Percentiles rank a stretch among this genome's conserved stretches.
Conservation (phyloP, 2,329 filamentous ascomycete species). For the Aspergillus caelatus region DNA sequence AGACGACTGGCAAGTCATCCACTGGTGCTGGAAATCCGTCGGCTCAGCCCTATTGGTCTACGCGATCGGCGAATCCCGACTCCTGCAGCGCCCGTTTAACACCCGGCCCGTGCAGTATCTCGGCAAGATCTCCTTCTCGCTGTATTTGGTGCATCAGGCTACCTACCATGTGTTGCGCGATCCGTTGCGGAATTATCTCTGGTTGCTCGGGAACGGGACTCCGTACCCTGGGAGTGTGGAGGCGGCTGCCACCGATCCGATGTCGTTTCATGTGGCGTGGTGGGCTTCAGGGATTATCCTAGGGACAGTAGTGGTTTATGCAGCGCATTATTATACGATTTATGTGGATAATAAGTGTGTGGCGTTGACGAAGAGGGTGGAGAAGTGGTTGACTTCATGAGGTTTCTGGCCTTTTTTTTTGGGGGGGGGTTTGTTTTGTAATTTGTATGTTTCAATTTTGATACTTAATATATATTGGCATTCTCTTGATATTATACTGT, state of each 20-base stretch:
- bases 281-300: constrained; percentile 19
- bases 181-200: constrained; percentile 20
- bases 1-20: constrained; percentile 20
- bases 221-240: constrained; percentile 18
- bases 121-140: constrained; percentile 34
- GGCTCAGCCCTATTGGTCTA: constrained; percentile 23
- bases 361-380: constrained; percentile 19
- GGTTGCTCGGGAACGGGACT: constrained; percentile 13
- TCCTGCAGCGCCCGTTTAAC: constrained; percentile 23
- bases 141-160: constrained; percentile 32
- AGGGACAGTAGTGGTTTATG: constrained; percentile 14
- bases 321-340: constrained; percentile 22
- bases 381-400: constrained; percentile 16
- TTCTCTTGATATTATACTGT: too few relatives aligned
- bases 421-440: too few relatives aligned
- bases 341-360: constrained; percentile 26
- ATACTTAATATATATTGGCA: too few relatives aligned
- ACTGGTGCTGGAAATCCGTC: constrained; percentile 24
- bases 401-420: too few relatives aligned
- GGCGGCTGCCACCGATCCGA: constrained; percentile 7
- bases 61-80: constrained; percentile 21
- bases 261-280: constrained; percentile 22
- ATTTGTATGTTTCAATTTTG: too few relatives aligned
- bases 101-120: constrained; percentile 28
- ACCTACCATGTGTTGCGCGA: constrained; percentile 22